Conservation (phyloP, 176 grass and related monocot species). For the Avena insularis region DNA sequence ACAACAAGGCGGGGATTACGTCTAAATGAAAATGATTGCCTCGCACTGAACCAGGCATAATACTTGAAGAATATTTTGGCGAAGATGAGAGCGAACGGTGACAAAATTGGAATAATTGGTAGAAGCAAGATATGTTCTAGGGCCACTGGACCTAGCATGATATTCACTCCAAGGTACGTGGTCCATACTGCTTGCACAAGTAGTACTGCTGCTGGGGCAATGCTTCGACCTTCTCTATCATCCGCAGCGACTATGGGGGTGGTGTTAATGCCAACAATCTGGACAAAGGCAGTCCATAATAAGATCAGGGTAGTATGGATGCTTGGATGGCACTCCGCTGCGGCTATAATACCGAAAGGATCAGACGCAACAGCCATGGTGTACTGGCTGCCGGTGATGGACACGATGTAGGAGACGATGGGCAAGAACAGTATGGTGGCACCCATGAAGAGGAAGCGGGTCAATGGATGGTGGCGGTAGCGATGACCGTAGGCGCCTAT, state of each 20-base stretch:
- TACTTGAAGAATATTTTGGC: slow-evolving; percentile 8
- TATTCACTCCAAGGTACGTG: background rate
- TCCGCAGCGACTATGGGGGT: background rate
- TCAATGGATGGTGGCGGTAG: background rate
- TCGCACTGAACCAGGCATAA: background rate
- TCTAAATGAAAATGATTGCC: background rate
- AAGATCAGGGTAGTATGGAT: background rate
- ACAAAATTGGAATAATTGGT: background rate
- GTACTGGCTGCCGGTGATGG: background rate
- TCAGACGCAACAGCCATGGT: too few species aligned
- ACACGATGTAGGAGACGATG: slow-evolving; percentile 15
- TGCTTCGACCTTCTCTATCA: slow-evolving; percentile 22
- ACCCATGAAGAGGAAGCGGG: background rate
- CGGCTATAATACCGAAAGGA: background rate
- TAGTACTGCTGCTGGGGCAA: background rate
- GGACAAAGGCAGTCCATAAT: background rate
- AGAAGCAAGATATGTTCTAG: background rate
- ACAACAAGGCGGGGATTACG: background rate
- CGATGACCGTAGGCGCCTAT: background rate
- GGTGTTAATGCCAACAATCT: slow-evolving; percentile 1
- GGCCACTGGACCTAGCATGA: background rate
- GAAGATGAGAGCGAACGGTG: background rate
- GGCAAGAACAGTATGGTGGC: slow-evolving; percentile 32
- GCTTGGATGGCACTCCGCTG: rapidly evolving
- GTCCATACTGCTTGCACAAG: slow-evolving; percentile 12